Evolutionary conservation across 192 early-diverging fungal genomes (phyloP), one percentile per base, ranked within the genome.

Genomic region (Globomyces pollinis-pini): DNA sequence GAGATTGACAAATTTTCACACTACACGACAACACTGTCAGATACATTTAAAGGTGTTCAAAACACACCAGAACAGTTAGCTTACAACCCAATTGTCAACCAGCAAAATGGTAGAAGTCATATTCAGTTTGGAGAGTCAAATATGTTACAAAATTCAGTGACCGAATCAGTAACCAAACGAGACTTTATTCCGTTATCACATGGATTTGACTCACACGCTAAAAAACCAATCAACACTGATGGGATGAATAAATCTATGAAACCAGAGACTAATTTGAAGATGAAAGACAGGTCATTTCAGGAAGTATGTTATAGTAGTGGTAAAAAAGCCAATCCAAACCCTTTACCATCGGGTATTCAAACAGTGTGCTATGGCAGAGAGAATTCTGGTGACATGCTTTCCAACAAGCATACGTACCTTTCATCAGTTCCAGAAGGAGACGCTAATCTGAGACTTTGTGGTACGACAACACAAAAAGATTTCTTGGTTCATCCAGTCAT

Each of bases 401-500:
- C 41, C 13, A 12, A 6, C 13, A 16, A 43, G 13, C 41, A 18
- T 1, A 18, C 41, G 9, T 50, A 28, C 20, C 21, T 11, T 13
- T 50, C 47, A 1, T 67, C 66, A 1, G 59, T 77, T 29, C 70
- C 70, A 11, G 63, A 50, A 3, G 75, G 75, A 1, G 74, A 77
- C 39, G 26, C 62, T 28, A 29, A 52, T 13, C 45, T 38, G 16
- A 20, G 28, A 1, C 26, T n/a, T 3, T 33, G 38, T 42, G 20
- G 3, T 8, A 64, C 70, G 13, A 71, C 69, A 16, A 67, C 63
- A 1, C 38, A 42, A 18, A 38, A 36, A 5, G 59, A 50, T 9
- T 77, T 63, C 45, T 51, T 36, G 23, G 47, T 57, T 3, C 65
- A 77, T 35, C 28, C 30, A 18, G 41, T 8, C 23, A 18, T 50